Base-by-base conservation (phyloP, 2,329 filamentous ascomycete genomes). In the Talaromyces sp. region DNA sequence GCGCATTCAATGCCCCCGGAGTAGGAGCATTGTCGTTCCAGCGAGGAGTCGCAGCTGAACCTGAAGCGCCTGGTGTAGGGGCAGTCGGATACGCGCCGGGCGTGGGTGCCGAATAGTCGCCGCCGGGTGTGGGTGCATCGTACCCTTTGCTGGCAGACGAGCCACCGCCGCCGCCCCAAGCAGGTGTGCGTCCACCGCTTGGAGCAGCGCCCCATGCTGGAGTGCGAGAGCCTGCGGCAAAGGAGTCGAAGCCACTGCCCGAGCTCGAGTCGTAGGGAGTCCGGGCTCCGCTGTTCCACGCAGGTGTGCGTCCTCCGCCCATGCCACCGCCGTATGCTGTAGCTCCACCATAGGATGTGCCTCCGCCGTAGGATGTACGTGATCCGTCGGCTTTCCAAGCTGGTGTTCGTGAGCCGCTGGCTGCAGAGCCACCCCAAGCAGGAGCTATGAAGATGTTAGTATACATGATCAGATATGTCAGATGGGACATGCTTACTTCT, bases 281-380 rank as follows among this genome's bases (percentile, higher is more conserved):
- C 73, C 89, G 88, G 59, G 88, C 86, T 58, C 89, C 90, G 1
- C 91, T 89, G 62, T 88, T 88, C 90, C 90, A 93, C 5, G 88
- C 89, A 8, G 89, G 89, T 1, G 89, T 92, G 58, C 90, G 85
- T 55, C 84, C 83, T 32, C 88, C 87, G 8, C 59, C 92, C 92
- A 68, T 96, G 96, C 47, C 44, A 10, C 49, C 49, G 4, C 49
- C 1, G 91, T 86, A 17, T 91, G 93, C 53, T 88, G 87, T 39
- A n/a, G 36, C 36, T 39, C 49, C 49, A 2, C 49, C 1, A 91
- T 86, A 17, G 91, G 93, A 52, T 88, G 87, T 96, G 96, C 25
- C 56, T 8, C 49, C 49, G 4, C 49, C 1, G 91, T 86, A 17
- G 91, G 93, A 52, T 88, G 87, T 82, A 59, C 80, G 76, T 15